phyloP scores from a whole-genome alignment of 139 green algal species.

The Ettlia oleoabundans region DNA sequence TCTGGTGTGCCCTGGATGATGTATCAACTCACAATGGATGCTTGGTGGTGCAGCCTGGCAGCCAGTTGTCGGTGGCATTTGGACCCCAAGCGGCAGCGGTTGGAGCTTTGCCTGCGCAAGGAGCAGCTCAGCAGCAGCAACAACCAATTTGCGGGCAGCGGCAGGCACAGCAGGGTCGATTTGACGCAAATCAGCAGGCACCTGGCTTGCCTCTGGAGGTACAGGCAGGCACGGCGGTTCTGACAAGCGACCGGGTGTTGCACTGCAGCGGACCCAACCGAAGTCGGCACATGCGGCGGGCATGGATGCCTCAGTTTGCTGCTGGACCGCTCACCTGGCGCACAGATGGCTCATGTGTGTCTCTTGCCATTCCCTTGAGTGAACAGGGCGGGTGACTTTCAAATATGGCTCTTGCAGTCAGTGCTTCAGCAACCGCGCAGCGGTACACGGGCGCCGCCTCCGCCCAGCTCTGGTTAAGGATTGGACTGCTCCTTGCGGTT shows the following conservation, averaged over 20 bases:
- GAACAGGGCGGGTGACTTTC: too few relatives aligned
- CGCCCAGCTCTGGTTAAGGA: too few relatives aligned
- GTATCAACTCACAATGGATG: constrained; percentile 33
- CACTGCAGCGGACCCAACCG: constrained; percentile 47
- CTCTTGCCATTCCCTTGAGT: constrained; percentile 21
- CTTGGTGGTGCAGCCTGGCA: constrained; percentile 33
- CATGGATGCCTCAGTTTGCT: constrained; percentile 58
- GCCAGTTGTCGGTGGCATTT: constrained; percentile 7
- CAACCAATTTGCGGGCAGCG: neutral
- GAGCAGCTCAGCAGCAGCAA: neutral
- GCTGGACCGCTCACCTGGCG: constrained; percentile 9
- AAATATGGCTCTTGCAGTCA: too few relatives aligned
- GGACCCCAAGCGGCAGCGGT: too few relatives aligned
- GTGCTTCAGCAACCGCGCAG: too few relatives aligned
- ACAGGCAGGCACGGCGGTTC: constrained; percentile 29
- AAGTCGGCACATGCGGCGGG: constrained; percentile 27
- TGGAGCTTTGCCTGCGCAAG: too few relatives aligned
- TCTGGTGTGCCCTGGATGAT: constrained; percentile 51
- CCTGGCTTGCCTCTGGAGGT: constrained; percentile 4
- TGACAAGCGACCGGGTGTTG: constrained; percentile 37
- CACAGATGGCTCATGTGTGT: neutral
- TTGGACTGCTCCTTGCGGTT: too few relatives aligned
- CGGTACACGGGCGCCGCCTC: too few relatives aligned
- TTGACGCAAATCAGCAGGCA: neutral
- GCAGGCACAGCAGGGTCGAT: neutral